These are phyloP conservation scores for Carnegiea gigantea DNA, from an alignment of 179 eudicot species.

Conservation along the genomic window DNA sequence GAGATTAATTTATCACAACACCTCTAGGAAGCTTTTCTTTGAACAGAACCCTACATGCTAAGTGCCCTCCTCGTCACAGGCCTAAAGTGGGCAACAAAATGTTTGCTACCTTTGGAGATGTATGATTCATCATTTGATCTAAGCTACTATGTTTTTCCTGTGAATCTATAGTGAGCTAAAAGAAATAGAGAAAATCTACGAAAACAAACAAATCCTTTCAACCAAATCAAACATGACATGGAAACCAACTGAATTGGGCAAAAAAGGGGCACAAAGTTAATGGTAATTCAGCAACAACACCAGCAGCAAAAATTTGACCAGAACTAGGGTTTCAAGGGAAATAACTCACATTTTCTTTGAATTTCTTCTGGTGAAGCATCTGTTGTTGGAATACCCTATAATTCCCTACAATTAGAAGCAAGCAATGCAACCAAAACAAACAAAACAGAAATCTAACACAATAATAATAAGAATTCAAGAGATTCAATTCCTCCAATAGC, in stretches of 20 bases:
- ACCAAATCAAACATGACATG: not conserved
- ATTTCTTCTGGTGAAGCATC: conserved; percentile 17
- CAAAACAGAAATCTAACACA: not conserved
- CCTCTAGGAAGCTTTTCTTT: no score
- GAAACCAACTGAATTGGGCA: no score
- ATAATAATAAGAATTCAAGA: not conserved
- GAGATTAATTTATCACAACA: no score
- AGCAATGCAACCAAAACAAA: not conserved
- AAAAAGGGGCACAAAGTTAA: no score
- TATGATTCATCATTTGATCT: not conserved
- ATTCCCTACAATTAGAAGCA: not conserved
- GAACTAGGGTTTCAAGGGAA: not conserved
- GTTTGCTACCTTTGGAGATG: not conserved
- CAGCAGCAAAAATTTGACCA: not conserved
- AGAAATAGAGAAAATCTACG: not conserved
- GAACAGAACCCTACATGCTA: not conserved
- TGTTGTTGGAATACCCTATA: conserved; percentile 17
- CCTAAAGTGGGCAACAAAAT: not conserved
- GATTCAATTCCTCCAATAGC: not conserved
- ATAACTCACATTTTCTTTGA: conserved; percentile 20
- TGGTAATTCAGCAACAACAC: not conserved
- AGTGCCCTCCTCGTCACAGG: not conserved
- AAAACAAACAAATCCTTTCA: not conserved
- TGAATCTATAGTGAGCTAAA: not conserved
- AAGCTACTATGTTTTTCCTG: not conserved